Evolutionary conservation across 2,329 filamentous ascomycete species (phyloP), one percentile per base, ranked within the genome.

Genomic region (Beauveria varroae): DNA sequence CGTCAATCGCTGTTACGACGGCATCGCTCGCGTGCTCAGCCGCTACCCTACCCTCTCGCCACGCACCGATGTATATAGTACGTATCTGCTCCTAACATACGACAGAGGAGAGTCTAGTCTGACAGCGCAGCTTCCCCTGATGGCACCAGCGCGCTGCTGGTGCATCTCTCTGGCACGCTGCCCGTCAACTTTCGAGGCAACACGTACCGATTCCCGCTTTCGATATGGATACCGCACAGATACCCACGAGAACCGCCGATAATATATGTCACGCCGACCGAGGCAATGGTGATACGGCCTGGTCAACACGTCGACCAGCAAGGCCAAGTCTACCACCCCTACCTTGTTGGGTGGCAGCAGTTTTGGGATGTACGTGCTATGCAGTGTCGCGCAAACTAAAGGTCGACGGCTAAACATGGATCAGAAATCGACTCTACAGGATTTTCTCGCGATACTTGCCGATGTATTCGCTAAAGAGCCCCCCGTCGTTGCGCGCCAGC

Each of bases 271-370:
- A 93, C 87, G 7, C 93, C 95, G 3, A 91, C 90, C 5, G 88
- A 90, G 66, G 89, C 86, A 65, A 98, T 99, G 91, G 77, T 89
- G 66, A 88, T 99, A 47, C 84, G 93, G 22, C 91, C 93, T 1
- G 95, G 95, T 0, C 95, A 99, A 71, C 92, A 99, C 78, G 92
- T 99, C 63, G 92, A 95, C 70, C 87, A 90, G 5, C 93, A 98
- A 69, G 95, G 95, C 28, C 88, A 90, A 72, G 85, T 98, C 65
- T 99, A 98, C 72, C 95, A 99, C 72, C 95, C 95, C 43, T 99
- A 98, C 73, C 79, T 99, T 52, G 90, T 91, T 37, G 87, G 91
- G 64, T 99, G 95, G 95, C 79, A 82, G 37, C 86, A 91, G 66
- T 93, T 90, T 68, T 95, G 90, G 89, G 91, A 96, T 84, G 91